phyloP scores from a whole-genome alignment of 495 filamentous ascomycete genomes.

The Neurospora sp. region DNA sequence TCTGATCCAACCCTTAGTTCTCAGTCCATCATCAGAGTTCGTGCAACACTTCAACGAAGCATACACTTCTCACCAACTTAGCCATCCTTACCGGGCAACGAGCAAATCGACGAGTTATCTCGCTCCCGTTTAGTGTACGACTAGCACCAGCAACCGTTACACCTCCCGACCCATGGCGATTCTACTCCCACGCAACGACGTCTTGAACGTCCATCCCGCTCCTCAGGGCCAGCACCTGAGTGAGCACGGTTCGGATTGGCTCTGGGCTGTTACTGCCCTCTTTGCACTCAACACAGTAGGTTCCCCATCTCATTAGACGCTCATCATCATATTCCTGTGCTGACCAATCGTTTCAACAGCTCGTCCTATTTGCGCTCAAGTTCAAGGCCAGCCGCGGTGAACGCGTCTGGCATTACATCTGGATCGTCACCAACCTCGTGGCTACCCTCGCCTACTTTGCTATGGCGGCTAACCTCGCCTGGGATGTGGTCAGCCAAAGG shows the following conservation, averaged over 20 bases:
- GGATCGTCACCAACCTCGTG: slow-evolving; percentile 35
- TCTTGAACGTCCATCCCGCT: slow-evolving; percentile 35
- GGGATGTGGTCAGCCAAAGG: slow-evolving; percentile 17
- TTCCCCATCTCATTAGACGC: not conserved
- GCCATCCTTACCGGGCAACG: not conserved
- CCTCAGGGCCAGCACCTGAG: slow-evolving; percentile 26
- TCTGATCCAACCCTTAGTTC: not conserved
- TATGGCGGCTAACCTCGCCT: slow-evolving; percentile 35
- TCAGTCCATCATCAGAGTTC: not conserved
- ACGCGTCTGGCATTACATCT: slow-evolving; percentile 46
- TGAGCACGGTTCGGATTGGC: slow-evolving; percentile 37
- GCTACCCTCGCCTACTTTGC: slow-evolving; percentile 38
- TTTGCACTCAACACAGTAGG: slow-evolving; percentile 29
- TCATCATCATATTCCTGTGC: not conserved
- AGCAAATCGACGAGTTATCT: not conserved
- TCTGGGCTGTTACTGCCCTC: slow-evolving; percentile 35
- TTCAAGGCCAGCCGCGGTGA: slow-evolving; percentile 33
- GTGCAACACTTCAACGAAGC: not conserved
- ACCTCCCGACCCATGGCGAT: slow-evolving; percentile 5
- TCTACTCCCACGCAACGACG: slow-evolving; percentile 26
- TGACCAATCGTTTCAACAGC: slow-evolving; percentile 2
- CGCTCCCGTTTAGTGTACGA: not conserved
- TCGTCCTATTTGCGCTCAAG: slow-evolving; percentile 27
- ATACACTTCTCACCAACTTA: not conserved
- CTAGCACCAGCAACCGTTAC: not conserved